phyloP scores from a whole-genome alignment of 768 basidiomycete species.

The Pholiota molesta region DNA sequence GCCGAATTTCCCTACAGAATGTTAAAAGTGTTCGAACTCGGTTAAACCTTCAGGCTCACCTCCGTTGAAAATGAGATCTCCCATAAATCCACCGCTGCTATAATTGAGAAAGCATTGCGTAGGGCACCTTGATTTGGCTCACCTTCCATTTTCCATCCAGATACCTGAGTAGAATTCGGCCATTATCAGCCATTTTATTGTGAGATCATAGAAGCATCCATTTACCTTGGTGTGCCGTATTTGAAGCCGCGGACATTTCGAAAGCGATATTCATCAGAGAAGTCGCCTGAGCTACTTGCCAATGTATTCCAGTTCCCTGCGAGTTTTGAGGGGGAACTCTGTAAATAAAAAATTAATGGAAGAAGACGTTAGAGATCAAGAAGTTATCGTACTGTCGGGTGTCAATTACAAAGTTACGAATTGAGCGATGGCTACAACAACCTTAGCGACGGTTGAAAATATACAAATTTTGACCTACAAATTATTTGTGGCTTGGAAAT shows the following conservation, averaged over 20 bases:
- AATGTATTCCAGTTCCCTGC: constrained; percentile 74
- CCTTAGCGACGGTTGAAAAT: background rate
- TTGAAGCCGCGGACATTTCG: constrained; percentile 64
- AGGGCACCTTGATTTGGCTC: constrained; percentile 14
- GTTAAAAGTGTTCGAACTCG: background rate
- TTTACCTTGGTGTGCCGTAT: constrained; percentile 70
- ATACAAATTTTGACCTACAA: constrained; percentile 59
- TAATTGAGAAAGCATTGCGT: background rate
- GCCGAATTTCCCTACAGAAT: constrained; percentile 59
- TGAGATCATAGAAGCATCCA: background rate
- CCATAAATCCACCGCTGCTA: constrained; percentile 55
- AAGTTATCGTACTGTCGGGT: constrained; percentile 39
- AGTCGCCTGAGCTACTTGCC: constrained; percentile 83
- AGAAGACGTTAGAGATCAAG: background rate
- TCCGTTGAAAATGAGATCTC: constrained; percentile 55
- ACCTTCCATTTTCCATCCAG: constrained; percentile 85
- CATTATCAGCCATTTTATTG: background rate
- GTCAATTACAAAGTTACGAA: constrained; percentile 79
- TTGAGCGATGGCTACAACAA: constrained; percentile 58
- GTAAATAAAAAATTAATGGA: background rate
- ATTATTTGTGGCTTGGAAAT: constrained; percentile 58
- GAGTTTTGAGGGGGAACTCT: constrained; percentile 54
- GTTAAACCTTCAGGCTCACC: constrained; percentile 36
- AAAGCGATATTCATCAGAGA: constrained; percentile 74
- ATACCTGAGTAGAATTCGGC: constrained; percentile 37